Evolutionary conservation across 2,329 filamentous ascomycete genomes (phyloP), one percentile per base, ranked within the genome.

Genomic region (Colletotrichum tropicale): DNA sequence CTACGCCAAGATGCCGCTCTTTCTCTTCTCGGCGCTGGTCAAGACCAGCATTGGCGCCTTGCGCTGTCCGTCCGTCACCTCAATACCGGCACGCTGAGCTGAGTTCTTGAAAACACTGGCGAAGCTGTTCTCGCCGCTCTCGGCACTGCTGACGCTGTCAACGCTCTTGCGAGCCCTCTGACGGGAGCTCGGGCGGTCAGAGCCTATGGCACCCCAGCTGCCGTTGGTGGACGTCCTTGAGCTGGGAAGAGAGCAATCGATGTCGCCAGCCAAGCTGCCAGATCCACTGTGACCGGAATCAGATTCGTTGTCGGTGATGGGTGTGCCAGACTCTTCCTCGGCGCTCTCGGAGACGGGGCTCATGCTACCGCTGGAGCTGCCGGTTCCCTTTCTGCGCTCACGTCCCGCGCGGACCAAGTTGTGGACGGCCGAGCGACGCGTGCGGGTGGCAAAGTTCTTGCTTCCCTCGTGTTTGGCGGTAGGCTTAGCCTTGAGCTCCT

Each of bases 391-490:
- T 91, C 96, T 95, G 75, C 97, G 94, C 82, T 96, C 95, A 77
- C 97, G 91, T 18, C 96, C 96, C 70, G 96, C 96, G 78, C 95
- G 94, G 77, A 98, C 95, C 66, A 99, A 91, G 83, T 96, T 98
- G 87, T 96, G 93, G 60, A 99, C 93, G 30, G 97, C 97, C 80
- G 94, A 96, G 78, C 96, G 95, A 76, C 97, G 95, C 81, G 98
- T 96, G 77, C 97, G 96, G 71, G 96, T 93, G 13, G 94, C 94
- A 86, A 99, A 99, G 88, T 99, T 99, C 91, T 98, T 93, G 92
- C 96, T 98, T 28, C 96, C 97, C 84, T 98, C 96, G 78, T 96
- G 92, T 87, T 96, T 98, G 79, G 95, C 93, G 10, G 96, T 98
- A 2, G 97, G 97, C 86, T 96, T 97, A 24, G 93, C 91, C 81